Evolutionary conservation across 106 monocot genomes (phyloP), one percentile per base, ranked within the genome.

Genomic region (Xerophyta viscosa): DNA sequence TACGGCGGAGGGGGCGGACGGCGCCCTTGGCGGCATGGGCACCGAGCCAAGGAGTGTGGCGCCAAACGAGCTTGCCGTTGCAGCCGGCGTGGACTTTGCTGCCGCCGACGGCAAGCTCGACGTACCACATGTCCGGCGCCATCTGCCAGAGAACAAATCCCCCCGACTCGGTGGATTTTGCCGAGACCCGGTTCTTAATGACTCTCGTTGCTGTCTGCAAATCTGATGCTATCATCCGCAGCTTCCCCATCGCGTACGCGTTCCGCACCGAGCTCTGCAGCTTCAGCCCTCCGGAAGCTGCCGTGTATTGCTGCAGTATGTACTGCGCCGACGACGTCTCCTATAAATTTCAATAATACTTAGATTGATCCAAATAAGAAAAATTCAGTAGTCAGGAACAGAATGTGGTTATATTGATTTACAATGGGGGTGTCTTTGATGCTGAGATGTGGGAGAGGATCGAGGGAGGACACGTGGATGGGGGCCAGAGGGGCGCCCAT

Each of bases 381-480:
- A n/a, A n/a, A n/a, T n/a, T n/a, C n/a, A n/a, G n/a, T n/a, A n/a
- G n/a, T n/a, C n/a, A n/a, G n/a, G n/a, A n/a, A n/a, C n/a, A n/a
- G n/a, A n/a, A n/a, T n/a, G n/a, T n/a, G n/a, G n/a, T n/a, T n/a
- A n/a, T n/a, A n/a, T n/a, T n/a, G n/a, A n/a, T n/a, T 81, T 36
- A 87, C 87, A 54, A 78, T 81, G 65, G 87, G 81, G 7, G 87
- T 78, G 39, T 87, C 82, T 25, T 87, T 87, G 57, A 87, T 76
- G 75, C 87, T 87, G 20, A 87, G 82, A 31, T 72, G 81, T 3
- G 78, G 87, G 27, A 87, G 45, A 1, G 78, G 78, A 41, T 87
- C 82, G 49, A 68, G 58, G 25, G 66, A 41, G 58, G 66, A 59
- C 56, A 85, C 79, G 39, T 75, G 67, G 29, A 85, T 47, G 4